These are phyloP conservation scores for Ophiocordyceps camponoti-leonardi DNA, from an alignment of 2,329 filamentous ascomycete species.

Conservation along the genomic window DNA sequence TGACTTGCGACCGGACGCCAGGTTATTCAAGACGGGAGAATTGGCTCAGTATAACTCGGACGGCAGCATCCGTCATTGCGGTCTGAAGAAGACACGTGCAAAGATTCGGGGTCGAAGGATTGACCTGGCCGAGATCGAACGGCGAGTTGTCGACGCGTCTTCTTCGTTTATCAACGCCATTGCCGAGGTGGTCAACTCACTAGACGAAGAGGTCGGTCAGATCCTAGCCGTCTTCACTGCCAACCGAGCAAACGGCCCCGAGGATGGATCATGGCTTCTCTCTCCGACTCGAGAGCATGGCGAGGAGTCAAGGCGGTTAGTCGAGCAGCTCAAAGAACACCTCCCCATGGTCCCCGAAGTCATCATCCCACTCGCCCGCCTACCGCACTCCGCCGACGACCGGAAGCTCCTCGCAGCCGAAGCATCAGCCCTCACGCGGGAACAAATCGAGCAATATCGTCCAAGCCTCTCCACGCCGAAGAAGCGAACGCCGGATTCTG, in stretches of 20 bases:
- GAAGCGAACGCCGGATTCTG: neutral
- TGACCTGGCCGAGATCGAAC: conserved; percentile 23
- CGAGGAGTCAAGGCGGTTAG: neutral
- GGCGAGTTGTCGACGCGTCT: conserved; percentile 1
- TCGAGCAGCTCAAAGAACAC: neutral
- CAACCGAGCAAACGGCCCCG: neutral
- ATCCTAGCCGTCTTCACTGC: neutral
- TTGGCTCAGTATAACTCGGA: conserved; percentile 23
- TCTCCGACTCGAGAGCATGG: neutral
- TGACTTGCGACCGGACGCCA: neutral
- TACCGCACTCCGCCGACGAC: neutral
- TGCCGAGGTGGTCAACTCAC: neutral
- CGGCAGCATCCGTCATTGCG: conserved; percentile 24
- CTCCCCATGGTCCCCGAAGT: conserved; percentile 4
- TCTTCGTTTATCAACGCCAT: neutral
- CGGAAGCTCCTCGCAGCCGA: neutral
- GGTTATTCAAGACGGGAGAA: conserved; percentile 31
- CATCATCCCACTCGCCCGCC: conserved; percentile 1
- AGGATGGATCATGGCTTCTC: neutral
- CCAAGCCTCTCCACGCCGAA: neutral
- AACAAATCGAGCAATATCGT: neutral
- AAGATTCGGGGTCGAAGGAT: conserved; percentile 42
- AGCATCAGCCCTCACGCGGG: neutral
- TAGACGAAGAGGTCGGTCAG: neutral
- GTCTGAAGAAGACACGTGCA: conserved; percentile 39